Evolutionary conservation across 2,329 filamentous ascomycete genomes (phyloP).

Genomic region (Calonectria pteridis): DNA sequence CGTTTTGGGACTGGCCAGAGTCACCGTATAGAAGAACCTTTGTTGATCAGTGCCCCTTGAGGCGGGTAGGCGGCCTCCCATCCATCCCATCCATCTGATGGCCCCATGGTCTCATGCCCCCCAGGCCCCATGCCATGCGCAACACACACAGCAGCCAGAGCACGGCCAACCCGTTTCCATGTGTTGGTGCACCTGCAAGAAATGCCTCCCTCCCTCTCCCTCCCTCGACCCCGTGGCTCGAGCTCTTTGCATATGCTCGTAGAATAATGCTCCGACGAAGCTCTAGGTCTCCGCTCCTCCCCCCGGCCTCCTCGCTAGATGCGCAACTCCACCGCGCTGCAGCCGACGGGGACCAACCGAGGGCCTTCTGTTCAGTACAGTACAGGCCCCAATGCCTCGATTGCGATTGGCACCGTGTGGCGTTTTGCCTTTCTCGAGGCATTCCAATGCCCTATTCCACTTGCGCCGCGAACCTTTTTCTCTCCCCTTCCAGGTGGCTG

Average conservation of each 20-base stretch:
- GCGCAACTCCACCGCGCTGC: neutral
- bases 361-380: neutral
- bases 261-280: neutral
- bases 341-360: neutral
- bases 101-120: neutral
- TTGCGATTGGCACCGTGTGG: neutral
- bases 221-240: neutral
- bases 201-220: neutral
- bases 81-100: neutral
- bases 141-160: neutral
- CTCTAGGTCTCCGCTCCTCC: neutral
- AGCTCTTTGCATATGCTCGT: neutral
- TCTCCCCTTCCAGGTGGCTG: neutral
- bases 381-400: neutral
- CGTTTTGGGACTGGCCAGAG: constrained; percentile 1
- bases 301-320: neutral
- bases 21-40: constrained; percentile 1
- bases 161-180: neutral
- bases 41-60: constrained; percentile 2
- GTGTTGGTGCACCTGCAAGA: neutral
- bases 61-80: constrained; percentile 26
- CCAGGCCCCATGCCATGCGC: neutral
- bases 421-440: constrained; percentile 8
- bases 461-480: neutral
- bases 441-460: neutral